Evolutionary conservation across 768 basidiomycete genomes (phyloP).

Genomic region (Mycena albidolilacea): DNA sequence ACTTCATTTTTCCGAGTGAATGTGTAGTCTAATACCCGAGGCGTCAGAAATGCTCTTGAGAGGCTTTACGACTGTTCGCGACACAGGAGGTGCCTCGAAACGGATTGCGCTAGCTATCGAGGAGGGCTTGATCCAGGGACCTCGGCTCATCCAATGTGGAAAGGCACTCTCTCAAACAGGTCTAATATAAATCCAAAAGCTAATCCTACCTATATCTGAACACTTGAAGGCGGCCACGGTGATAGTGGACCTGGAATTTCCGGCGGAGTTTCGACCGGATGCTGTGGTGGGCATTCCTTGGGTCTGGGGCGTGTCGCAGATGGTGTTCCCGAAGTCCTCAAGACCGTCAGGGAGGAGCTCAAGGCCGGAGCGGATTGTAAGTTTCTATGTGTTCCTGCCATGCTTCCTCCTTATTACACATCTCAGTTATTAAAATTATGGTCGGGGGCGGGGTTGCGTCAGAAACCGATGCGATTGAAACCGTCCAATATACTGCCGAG

Average conservation of each 20-base stretch:
- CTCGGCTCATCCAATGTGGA: slow-evolving; percentile 56
- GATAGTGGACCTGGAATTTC: slow-evolving; percentile 45
- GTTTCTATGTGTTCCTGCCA: not conserved
- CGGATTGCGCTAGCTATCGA: slow-evolving; percentile 54
- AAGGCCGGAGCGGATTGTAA: slow-evolving; percentile 56
- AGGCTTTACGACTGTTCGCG: slow-evolving; percentile 58
- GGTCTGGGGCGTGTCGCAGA: slow-evolving; percentile 52
- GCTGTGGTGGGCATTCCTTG: slow-evolving; percentile 52
- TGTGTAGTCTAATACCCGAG: not conserved
- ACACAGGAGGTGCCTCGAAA: slow-evolving; percentile 57
- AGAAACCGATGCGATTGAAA: slow-evolving; percentile 60
- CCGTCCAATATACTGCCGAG: slow-evolving; percentile 58
- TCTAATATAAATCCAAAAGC: slow-evolving; percentile 1
- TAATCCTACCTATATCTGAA: not conserved
- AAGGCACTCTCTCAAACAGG: slow-evolving; percentile 57
- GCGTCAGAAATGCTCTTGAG: slow-evolving; percentile 53
- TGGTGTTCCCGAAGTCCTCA: slow-evolving; percentile 55
- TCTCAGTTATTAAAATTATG: slow-evolving; percentile 55
- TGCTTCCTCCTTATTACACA: not conserved
- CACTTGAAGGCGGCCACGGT: slow-evolving; percentile 53
- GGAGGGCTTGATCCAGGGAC: slow-evolving; percentile 55
- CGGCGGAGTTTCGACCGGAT: slow-evolving; percentile 44
- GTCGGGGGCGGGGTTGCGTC: slow-evolving; percentile 59
- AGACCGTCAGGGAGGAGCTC: slow-evolving; percentile 53
- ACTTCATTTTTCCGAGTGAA: not conserved